phyloP scores from a whole-genome alignment of 306 rosid species.

The apple (Malus domestica) region DNA sequence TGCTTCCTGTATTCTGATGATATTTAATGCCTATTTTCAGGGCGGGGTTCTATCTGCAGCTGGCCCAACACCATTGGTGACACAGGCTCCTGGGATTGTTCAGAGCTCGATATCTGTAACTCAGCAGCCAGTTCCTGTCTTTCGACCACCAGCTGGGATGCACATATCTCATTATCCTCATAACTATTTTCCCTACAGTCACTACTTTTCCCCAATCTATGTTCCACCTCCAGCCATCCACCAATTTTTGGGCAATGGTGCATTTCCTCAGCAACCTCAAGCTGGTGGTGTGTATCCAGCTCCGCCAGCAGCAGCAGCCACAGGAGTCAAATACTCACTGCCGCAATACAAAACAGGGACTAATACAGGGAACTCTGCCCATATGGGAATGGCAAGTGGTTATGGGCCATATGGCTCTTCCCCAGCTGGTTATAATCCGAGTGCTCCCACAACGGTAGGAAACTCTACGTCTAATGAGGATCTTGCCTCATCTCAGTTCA shows the following conservation, averaged over 20 bases:
- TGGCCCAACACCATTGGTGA: slow-evolving; percentile 61
- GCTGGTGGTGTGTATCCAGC: slow-evolving; percentile 73
- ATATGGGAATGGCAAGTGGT: slow-evolving; percentile 67
- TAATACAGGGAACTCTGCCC: slow-evolving; percentile 66
- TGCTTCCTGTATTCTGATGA: slow-evolving; percentile 10
- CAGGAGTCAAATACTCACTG: slow-evolving; percentile 80
- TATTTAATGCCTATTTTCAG: slow-evolving; percentile 40
- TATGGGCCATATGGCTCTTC: slow-evolving; percentile 86
- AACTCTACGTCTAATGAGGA: slow-evolving; percentile 73
- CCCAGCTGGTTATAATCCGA: slow-evolving; percentile 70
- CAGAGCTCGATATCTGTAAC: slow-evolving; percentile 80
- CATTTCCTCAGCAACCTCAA: slow-evolving; percentile 87
- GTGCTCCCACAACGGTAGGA: slow-evolving; percentile 56
- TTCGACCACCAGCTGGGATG: slow-evolving; percentile 74
- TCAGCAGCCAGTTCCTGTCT: slow-evolving; percentile 85
- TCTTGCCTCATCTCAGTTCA: slow-evolving; percentile 73
- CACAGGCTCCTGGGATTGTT: slow-evolving; percentile 88
- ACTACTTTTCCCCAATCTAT: slow-evolving; percentile 70
- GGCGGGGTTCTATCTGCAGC: slow-evolving; percentile 73
- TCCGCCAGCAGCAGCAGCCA: slow-evolving; percentile 53
- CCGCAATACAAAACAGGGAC: slow-evolving; percentile 78
- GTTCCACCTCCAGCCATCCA: slow-evolving; percentile 83
- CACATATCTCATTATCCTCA: slow-evolving; percentile 85
- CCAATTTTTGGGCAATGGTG: slow-evolving; percentile 83
- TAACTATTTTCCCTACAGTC: slow-evolving; percentile 82